Percentiles rank a stretch among this genome's conserved stretches.
Conservation (phyloP, 805 yeast genomes). For the Lipomyces yamadae region DNA sequence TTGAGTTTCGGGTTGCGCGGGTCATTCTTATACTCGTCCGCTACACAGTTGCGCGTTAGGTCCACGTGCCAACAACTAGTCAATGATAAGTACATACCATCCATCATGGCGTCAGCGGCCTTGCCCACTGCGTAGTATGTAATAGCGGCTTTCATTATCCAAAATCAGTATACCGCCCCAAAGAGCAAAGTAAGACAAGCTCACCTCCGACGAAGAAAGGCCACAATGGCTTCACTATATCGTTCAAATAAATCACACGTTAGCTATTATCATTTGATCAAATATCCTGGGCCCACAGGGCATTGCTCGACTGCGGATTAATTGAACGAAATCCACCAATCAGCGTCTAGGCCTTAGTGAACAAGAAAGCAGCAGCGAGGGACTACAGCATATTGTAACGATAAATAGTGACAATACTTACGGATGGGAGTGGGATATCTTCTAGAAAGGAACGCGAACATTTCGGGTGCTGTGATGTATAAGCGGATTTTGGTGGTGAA, state of each 20-base stretch:
- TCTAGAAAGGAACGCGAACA: slow-evolving; percentile 21
- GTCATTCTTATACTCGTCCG: slow-evolving; percentile 82
- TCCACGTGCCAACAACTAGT: neutral
- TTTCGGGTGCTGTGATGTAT: neutral
- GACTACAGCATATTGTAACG: neutral
- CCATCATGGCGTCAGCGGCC: slow-evolving; percentile 68
- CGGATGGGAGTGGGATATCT: slow-evolving; percentile 43
- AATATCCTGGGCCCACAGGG: neutral
- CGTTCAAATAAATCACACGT: neutral
- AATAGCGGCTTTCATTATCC: slow-evolving; percentile 48
- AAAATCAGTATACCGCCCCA: neutral
- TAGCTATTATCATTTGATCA: slow-evolving; percentile 1
- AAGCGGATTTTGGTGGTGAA: neutral
- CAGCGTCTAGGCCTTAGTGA: slow-evolving; percentile 5
- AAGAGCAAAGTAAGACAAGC: slow-evolving; percentile 44
- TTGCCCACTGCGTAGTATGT: slow-evolving; percentile 73
- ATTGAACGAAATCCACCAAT: slow-evolving; percentile 15
- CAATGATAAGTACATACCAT: slow-evolving; percentile 49
- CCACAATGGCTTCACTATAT: slow-evolving; percentile 73
- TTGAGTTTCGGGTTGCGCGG: slow-evolving; percentile 91
- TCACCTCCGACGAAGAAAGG: slow-evolving; percentile 84
- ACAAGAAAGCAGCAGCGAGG: neutral
- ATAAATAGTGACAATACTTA: slow-evolving; percentile 29
- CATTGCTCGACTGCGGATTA: neutral
- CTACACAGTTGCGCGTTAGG: slow-evolving; percentile 16